Percentiles rank a stretch among this genome's conserved stretches.
Evolutionary conservation across 129 eudicot genomes (phyloP).

Genomic region (Tanacetum coccineum): DNA sequence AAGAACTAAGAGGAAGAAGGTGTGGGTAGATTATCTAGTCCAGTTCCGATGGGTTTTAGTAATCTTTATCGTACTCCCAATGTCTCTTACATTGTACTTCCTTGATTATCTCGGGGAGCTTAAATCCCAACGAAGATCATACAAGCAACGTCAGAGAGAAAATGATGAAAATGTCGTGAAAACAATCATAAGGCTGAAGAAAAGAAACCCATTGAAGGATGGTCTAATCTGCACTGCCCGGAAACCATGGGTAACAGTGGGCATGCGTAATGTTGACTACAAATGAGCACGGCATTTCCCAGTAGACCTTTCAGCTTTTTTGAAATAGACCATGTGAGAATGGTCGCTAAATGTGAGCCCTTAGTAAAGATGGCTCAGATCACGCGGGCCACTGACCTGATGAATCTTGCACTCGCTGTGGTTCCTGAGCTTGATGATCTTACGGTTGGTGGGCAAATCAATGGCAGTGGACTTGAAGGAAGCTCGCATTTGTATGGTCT

Average conservation of each 20-base stretch:
- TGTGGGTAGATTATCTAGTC: conserved; percentile 69
- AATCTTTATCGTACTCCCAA: conserved; percentile 67
- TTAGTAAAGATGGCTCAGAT: conserved; percentile 90
- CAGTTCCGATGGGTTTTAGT: conserved; percentile 72
- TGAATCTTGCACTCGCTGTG: conserved; percentile 83
- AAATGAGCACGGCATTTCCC: conserved; percentile 78
- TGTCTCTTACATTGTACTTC: conserved; percentile 56
- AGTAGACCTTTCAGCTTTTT: conserved; percentile 84
- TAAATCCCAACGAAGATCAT: conserved; percentile 52
- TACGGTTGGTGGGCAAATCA: conserved; percentile 80
- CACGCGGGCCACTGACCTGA: conserved; percentile 63
- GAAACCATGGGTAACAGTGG: conserved; percentile 83
- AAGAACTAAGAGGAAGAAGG: conserved; percentile 77
- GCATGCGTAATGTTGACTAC: conserved; percentile 87
- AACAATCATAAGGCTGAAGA: conserved; percentile 54
- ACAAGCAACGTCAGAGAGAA: conserved; percentile 54
- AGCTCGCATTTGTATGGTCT: conserved; percentile 84
- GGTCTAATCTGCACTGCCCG: conserved; percentile 86
- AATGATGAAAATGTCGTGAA: conserved; percentile 69
- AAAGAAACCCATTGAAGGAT: conserved; percentile 66
- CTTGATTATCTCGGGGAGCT: conserved; percentile 60
- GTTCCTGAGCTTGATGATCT: conserved; percentile 92
- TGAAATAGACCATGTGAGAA: conserved; percentile 55
- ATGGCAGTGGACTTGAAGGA: conserved; percentile 87
- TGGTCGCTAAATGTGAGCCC: conserved; percentile 74